These are phyloP conservation scores for Geranomyces michiganensis DNA, from an alignment of 192 early-diverging fungal species.

Conservation along the genomic window DNA sequence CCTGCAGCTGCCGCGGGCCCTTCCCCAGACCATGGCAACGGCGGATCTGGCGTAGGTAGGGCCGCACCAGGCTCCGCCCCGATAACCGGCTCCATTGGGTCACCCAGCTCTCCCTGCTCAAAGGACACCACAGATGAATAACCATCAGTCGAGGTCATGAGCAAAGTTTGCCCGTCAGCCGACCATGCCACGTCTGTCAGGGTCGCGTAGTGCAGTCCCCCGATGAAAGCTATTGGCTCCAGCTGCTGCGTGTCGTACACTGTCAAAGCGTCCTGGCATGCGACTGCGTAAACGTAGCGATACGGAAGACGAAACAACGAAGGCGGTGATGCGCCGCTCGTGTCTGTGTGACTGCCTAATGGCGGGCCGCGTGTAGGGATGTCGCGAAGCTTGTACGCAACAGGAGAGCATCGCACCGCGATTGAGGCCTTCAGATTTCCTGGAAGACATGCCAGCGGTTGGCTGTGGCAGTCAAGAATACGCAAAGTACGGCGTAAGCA, in stretches of 20 bases:
- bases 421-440: slow-evolving; percentile 79
- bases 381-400: slow-evolving; percentile 52
- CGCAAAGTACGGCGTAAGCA: not conserved
- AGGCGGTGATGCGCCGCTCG: not conserved
- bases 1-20: not conserved
- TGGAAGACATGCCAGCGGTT: slow-evolving; percentile 70
- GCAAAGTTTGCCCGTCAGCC: slow-evolving; percentile 70
- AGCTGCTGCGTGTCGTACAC: slow-evolving; percentile 85
- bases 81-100: not conserved
- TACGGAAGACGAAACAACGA: slow-evolving; percentile 54
- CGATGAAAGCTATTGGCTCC: slow-evolving; percentile 70
- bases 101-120: slow-evolving; percentile 69
- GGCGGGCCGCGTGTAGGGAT: slow-evolving; percentile 5
- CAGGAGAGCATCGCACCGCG: slow-evolving; percentile 72
- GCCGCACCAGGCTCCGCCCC: not conserved
- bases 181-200: slow-evolving; percentile 90
- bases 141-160: slow-evolving; percentile 83
- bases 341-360: not conserved
- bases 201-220: slow-evolving; percentile 85
- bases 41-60: not conserved
- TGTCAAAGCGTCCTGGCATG: slow-evolving; percentile 77
- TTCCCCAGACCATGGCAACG: not conserved
- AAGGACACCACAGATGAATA: slow-evolving; percentile 81
- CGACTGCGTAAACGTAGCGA: slow-evolving; percentile 85
- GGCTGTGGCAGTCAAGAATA: slow-evolving; percentile 33